Evolutionary conservation across 2,329 filamentous ascomycete species (phyloP).

Genomic region (Stagonosporopsis tanaceti): DNA sequence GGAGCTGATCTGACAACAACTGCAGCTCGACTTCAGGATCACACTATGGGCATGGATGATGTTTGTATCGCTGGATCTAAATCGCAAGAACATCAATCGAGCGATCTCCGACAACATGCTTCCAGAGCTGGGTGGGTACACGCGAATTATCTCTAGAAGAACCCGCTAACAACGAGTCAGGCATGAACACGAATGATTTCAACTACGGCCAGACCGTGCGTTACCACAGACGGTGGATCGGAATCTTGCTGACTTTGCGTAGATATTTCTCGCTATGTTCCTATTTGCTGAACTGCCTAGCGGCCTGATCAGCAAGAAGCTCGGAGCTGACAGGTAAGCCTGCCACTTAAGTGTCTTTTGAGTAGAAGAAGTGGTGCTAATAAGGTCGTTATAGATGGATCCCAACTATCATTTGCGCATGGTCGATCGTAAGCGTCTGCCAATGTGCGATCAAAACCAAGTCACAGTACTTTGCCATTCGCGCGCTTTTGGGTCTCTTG

Average conservation of each 20-base stretch:
- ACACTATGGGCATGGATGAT: slow-evolving; percentile 55
- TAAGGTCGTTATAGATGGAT: slow-evolving; percentile 37
- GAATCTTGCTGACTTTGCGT: slow-evolving; percentile 8
- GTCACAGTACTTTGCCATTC: slow-evolving; percentile 49
- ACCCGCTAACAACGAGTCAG: slow-evolving; percentile 20
- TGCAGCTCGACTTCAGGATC: slow-evolving; percentile 39
- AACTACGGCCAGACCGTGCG: slow-evolving; percentile 51
- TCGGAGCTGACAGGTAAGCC: slow-evolving; percentile 54
- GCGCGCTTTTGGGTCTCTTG: slow-evolving; percentile 52
- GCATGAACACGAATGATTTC: slow-evolving; percentile 42
- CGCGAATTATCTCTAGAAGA: background rate
- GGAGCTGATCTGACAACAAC: background rate
- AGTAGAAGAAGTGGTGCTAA: background rate
- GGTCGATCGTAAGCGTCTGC: slow-evolving; percentile 47
- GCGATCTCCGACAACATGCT: slow-evolving; percentile 48
- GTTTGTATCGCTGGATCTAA: slow-evolving; percentile 58
- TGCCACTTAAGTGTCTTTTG: no score
- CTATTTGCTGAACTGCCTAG: slow-evolving; percentile 60
- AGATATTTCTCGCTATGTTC: slow-evolving; percentile 51
- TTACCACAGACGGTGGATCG: background rate
- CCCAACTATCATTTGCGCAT: slow-evolving; percentile 47
- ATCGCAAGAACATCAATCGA: slow-evolving; percentile 58
- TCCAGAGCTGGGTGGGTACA: slow-evolving; percentile 36
- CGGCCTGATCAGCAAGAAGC: slow-evolving; percentile 60
- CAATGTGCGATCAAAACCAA: slow-evolving; percentile 48